phyloP scores from a whole-genome alignment of 2,329 filamentous ascomycete genomes.

The Ilyonectria sp. region DNA sequence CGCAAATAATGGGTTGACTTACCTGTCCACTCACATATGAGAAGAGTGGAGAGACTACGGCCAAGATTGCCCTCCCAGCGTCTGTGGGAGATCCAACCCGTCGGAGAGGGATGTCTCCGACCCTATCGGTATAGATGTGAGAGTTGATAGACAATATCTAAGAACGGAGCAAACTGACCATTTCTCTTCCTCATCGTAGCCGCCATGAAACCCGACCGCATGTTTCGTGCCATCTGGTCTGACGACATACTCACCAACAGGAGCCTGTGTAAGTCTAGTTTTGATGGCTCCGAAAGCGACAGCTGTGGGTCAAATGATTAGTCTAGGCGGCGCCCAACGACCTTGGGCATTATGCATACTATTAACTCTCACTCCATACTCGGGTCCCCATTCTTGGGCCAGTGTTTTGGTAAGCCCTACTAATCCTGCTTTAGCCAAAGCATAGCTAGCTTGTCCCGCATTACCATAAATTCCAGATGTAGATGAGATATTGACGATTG shows the following conservation, averaged over 20 bases:
- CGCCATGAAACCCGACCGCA: constrained; percentile 31
- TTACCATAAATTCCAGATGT: constrained; percentile 90
- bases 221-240: constrained; percentile 28
- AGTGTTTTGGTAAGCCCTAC: constrained; percentile 89
- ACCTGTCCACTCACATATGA: constrained; percentile 33
- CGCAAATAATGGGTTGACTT: background rate
- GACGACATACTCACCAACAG: constrained; percentile 26
- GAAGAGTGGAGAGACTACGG: constrained; percentile 28
- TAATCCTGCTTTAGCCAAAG: constrained; percentile 87
- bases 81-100: constrained; percentile 30
- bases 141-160: background rate
- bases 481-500: constrained; percentile 86
- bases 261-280: constrained; percentile 32
- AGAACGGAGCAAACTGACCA: constrained; percentile 2
- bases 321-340: background rate
- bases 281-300: constrained; percentile 32
- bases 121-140: constrained; percentile 6
- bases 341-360: background rate
- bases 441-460: constrained; percentile 90
- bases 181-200: constrained; percentile 33
- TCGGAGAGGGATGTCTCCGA: constrained; percentile 27
- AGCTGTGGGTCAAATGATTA: constrained; percentile 1
- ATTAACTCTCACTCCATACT: constrained; percentile 31
- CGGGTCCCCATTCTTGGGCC: constrained; percentile 88
- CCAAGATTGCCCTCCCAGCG: constrained; percentile 23